phyloP scores from a whole-genome alignment of 2,329 filamentous ascomycete species.

The Sarocladium kiliense region DNA sequence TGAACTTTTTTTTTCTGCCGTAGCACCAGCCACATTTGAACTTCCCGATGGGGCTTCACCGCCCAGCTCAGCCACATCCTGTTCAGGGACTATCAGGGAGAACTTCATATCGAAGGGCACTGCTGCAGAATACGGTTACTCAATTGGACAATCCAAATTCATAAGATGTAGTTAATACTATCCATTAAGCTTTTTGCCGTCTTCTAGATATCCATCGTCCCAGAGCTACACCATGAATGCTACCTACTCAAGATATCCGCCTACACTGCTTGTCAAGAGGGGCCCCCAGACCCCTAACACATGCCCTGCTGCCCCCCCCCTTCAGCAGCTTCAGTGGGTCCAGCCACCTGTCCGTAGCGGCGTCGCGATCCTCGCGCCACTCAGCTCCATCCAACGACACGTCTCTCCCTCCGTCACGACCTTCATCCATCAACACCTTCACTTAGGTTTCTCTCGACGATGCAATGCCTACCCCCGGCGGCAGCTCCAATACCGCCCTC shows the following conservation, averaged over 20 bases:
- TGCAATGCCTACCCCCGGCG: constrained; percentile 28
- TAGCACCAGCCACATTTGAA: constrained; percentile 8
- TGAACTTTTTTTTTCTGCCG: constrained; percentile 16
- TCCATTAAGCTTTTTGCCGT: no score
- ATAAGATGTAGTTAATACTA: no score
- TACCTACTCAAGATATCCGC: no score
- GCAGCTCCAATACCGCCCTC: neutral
- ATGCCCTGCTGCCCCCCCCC: neutral
- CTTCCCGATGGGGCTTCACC: constrained; percentile 3
- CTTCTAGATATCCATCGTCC: neutral
- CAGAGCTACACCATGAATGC: neutral
- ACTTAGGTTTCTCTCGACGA: constrained; percentile 16
- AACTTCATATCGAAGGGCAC: no score
- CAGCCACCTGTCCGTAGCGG: neutral
- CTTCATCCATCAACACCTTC: neutral
- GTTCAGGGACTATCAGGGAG: neutral
- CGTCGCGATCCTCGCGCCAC: constrained; percentile 4
- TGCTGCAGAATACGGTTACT: neutral
- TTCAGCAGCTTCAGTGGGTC: constrained; percentile 18
- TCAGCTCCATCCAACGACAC: neutral
- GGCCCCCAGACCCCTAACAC: neutral
- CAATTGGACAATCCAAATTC: neutral
- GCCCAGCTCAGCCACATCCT: constrained; percentile 1
- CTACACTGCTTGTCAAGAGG: no score
- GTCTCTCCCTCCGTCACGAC: neutral